Evolutionary conservation across 306 rosid species (phyloP), one percentile per base, ranked within the genome.

Genomic region (Trifolium repens): DNA sequence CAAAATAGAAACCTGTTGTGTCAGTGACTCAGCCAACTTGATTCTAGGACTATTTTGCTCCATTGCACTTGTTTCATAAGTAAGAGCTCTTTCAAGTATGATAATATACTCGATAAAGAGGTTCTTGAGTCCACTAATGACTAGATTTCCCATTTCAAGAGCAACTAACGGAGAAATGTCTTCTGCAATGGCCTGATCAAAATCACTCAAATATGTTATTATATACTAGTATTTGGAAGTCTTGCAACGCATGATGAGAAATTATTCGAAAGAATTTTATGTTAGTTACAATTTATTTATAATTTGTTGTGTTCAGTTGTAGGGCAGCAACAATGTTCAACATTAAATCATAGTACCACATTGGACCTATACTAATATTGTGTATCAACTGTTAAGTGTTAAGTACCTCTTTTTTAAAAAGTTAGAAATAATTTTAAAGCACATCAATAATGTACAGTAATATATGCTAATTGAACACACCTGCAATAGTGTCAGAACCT

Each of bases 401-500:
- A 46, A 12, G 5, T 11, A 12, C n/a, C 15, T 46, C 52, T 46
- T 46, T 46, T 46, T 46, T 46, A 46, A 11, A 46, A 50, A 15
- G 9, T 3, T 50, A 50, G 4, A 50, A 19, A 50, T 6, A 49
- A 49, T 2, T 15, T 49, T 2, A 49, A 49, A 13, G 13, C 52
- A 46, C 16, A 13, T 46, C 49, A 43, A 11, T 50, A 50, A n/a
- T 50, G 57, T 50, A n/a, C 1, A 50, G 7, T 58, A 12, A 26
- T 37, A 53, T 22, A 64, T 57, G 39, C 22, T 43, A 26, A 35
- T 46, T 4, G 71, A 79, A 67, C 85, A 71, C 47, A 91, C 97
- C 96, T 91, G 96, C 77, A 88, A 67, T 11, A 89, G 68, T 24
- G 89, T 88, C 30, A 79, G 76, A 79, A 89, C 86, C 83, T 91